phyloP scores from a whole-genome alignment of 331 rosid genomes.

The Malus hybrid region DNA sequence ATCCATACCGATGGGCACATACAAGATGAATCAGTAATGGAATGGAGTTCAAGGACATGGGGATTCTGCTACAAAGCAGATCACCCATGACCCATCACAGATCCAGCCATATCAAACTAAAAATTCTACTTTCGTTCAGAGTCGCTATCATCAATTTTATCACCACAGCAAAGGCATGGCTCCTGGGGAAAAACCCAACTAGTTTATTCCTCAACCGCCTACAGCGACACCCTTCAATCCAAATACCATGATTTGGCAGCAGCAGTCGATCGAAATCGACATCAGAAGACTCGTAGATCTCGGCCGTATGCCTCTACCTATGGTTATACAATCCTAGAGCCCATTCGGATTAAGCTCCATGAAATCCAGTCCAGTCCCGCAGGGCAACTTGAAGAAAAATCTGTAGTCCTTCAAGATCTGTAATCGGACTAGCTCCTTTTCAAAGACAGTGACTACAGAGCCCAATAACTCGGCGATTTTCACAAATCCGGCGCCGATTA shows the following conservation, averaged over 20 bases:
- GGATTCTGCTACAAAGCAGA: constrained; percentile 6
- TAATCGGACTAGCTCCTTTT: not conserved
- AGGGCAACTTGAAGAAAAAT: not conserved
- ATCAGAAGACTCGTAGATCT: not conserved
- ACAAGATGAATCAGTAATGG: not conserved
- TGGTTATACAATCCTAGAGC: constrained; percentile 13
- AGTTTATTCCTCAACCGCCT: not conserved
- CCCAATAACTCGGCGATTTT: constrained; percentile 1
- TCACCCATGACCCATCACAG: constrained; percentile 10
- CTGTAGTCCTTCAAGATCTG: constrained; percentile 17
- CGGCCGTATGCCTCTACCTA: not conserved
- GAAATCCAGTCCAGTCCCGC: not conserved
- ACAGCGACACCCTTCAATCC: not conserved
- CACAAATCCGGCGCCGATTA: not conserved
- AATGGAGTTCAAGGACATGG: constrained; percentile 6
- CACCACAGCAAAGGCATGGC: not conserved
- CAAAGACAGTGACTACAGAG: not conserved
- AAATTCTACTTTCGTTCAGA: not conserved
- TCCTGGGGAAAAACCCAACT: not conserved
- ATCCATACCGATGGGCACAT: constrained; percentile 7
- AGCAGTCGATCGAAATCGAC: not conserved
- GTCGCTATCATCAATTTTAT: not conserved
- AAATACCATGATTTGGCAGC: not conserved
- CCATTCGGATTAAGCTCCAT: not conserved
- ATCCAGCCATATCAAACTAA: constrained; percentile 17